phyloP scores from a whole-genome alignment of 2,329 filamentous ascomycete species.

The Bipolaris victoriae region DNA sequence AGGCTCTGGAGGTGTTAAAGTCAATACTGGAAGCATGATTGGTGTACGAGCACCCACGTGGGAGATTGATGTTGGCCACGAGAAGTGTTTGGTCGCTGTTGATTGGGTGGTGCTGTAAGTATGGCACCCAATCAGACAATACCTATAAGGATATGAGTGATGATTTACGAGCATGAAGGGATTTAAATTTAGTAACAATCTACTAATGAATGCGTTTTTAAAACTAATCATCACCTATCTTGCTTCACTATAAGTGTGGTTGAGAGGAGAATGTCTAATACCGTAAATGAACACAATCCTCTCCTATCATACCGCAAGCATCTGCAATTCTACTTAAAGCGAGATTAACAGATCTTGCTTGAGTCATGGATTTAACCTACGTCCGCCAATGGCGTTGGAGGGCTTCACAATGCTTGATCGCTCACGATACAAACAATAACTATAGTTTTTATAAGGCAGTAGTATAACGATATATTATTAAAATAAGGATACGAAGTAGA shows the following conservation, averaged over 20 bases:
- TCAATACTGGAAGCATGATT: slow-evolving; percentile 38
- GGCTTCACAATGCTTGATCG: neutral
- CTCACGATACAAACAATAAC: no score
- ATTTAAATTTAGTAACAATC: neutral
- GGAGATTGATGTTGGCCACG: slow-evolving; percentile 47
- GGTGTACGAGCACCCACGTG: slow-evolving; percentile 51
- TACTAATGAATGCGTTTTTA: neutral
- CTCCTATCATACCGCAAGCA: neutral
- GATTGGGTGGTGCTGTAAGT: slow-evolving; percentile 49
- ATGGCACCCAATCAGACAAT: neutral
- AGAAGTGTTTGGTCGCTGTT: slow-evolving; percentile 50
- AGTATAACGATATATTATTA: no score
- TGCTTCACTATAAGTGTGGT: neutral
- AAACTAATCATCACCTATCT: no score
- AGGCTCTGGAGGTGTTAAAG: slow-evolving; percentile 23
- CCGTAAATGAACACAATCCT: no score
- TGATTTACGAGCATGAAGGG: slow-evolving; percentile 5
- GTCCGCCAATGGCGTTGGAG: neutral
- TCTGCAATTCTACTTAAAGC: neutral
- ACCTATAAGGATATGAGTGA: slow-evolving; percentile 16
- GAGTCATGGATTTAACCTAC: neutral
- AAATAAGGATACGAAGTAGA: no score
- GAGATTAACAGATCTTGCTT: neutral
- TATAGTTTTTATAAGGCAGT: no score
- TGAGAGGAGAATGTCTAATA: no score